Percentiles rank a stretch among this genome's conserved stretches.
These are phyloP conservation scores for Xylaria curta DNA, from an alignment of 495 filamentous ascomycete genomes.

Conservation along the genomic window DNA sequence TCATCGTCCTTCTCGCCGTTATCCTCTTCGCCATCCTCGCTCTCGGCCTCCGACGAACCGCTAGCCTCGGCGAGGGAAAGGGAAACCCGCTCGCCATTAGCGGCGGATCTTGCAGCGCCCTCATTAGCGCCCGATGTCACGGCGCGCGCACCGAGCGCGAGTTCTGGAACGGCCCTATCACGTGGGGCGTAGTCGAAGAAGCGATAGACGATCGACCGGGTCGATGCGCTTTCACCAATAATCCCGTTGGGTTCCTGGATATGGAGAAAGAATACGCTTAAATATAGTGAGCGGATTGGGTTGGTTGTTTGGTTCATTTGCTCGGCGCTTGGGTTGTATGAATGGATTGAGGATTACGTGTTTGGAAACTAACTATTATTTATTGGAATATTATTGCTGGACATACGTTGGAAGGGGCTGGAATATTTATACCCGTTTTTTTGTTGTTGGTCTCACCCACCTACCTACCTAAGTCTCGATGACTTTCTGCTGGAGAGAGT, in stretches of 20 bases:
- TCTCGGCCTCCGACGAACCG: slow-evolving; percentile 43
- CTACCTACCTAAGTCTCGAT: neutral
- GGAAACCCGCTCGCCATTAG: slow-evolving; percentile 46
- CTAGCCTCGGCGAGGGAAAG: slow-evolving; percentile 25
- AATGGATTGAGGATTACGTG: neutral
- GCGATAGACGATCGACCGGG: slow-evolving; percentile 40
- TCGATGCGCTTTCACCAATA: slow-evolving; percentile 47
- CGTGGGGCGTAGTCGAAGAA: slow-evolving; percentile 52
- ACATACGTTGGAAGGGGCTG: neutral
- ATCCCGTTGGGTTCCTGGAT: slow-evolving; percentile 36
- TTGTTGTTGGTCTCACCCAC: neutral
- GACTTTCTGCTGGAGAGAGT: neutral
- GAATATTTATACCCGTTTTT: slow-evolving; percentile 18
- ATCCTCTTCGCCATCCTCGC: slow-evolving; percentile 39
- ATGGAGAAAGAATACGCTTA: slow-evolving; percentile 49
- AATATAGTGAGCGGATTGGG: neutral
- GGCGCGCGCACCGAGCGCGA: slow-evolving; percentile 28
- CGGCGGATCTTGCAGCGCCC: slow-evolving; percentile 49
- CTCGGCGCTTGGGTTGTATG: slow-evolving; percentile 9
- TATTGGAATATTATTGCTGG: slow-evolving; percentile 16
- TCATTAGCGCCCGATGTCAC: slow-evolving; percentile 52
- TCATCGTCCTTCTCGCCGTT: slow-evolving; percentile 43
- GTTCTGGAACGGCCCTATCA: slow-evolving; percentile 38
- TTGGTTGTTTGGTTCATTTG: neutral
- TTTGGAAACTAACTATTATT: neutral